Conservation (phyloP, 2,329 filamentous ascomycete genomes). For the Lecanosticta acicola region DNA sequence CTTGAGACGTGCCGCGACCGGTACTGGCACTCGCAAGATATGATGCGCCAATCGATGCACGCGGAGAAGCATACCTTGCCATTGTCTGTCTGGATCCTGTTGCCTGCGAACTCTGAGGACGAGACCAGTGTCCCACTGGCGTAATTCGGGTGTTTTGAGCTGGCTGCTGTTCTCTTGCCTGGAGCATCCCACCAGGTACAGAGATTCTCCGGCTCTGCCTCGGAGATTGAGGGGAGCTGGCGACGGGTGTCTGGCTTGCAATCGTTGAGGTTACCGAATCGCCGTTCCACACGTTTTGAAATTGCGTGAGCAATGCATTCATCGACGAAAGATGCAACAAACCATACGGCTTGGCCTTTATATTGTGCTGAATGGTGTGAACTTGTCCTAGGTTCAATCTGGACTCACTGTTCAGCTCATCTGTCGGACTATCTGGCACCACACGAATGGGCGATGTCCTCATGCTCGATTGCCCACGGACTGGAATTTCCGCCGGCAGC, state of each 20-base stretch:
- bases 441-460: constrained; percentile 4
- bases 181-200: too few relatives aligned
- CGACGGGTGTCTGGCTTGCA: not conserved
- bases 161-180: too few relatives aligned
- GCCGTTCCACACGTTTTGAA: not conserved
- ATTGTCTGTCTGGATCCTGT: too few relatives aligned
- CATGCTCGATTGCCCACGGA: constrained; percentile 6
- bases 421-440: constrained; percentile 2
- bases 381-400: constrained; percentile 12
- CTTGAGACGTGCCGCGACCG: too few relatives aligned
- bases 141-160: too few relatives aligned
- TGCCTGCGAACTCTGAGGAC: too few relatives aligned
- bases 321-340: constrained; percentile 2
- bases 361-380: constrained; percentile 12
- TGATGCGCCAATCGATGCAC: too few relatives aligned
- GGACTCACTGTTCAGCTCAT: constrained; percentile 1
- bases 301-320: constrained; percentile 2
- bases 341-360: constrained; percentile 7
- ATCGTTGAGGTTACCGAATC: not conserved
- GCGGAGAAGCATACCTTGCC: too few relatives aligned
- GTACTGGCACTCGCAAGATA: too few relatives aligned
- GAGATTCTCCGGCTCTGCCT: too few relatives aligned
- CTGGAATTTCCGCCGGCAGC: not conserved
- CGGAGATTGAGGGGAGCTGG: too few relatives aligned
- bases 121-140: too few relatives aligned